Conservation (phyloP, 2,329 filamentous ascomycete species). For the Colletotrichum sp. region DNA sequence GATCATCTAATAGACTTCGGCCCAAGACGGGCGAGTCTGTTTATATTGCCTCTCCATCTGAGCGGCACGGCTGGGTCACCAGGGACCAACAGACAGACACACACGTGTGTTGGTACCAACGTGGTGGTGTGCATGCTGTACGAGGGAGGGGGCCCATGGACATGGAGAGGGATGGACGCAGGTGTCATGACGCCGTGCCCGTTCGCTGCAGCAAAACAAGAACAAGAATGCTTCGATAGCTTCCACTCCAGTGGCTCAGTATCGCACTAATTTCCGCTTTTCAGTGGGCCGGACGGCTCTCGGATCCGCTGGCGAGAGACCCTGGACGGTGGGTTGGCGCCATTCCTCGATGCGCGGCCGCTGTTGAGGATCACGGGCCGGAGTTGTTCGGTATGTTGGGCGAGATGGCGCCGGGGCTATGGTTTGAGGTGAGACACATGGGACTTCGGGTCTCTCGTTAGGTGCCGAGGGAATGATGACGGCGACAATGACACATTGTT, state of each 20-base stretch:
- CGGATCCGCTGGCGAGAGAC: neutral
- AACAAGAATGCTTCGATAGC: constrained; percentile 2
- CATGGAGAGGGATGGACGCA: neutral
- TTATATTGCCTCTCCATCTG: neutral
- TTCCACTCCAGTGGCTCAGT: neutral
- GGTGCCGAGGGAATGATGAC: neutral
- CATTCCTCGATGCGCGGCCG: neutral
- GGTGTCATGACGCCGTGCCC: neutral
- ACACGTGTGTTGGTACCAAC: neutral
- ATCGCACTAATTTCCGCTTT: constrained; percentile 7
- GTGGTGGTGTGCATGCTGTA: neutral
- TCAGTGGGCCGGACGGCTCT: constrained; percentile 1
- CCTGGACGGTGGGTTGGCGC: neutral
- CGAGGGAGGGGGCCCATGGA: neutral
- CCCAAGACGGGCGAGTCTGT: neutral
- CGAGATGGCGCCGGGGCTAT: neutral
- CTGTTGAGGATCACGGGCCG: neutral
- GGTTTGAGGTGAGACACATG: neutral
- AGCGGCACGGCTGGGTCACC: neutral
- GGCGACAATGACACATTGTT: neutral
- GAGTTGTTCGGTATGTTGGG: neutral
- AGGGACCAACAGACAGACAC: neutral
- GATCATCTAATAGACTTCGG: neutral
- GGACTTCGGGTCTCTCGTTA: neutral
- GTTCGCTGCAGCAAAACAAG: neutral